Evolutionary conservation across 352 stramenopile genomes (phyloP), one percentile per base, ranked within the genome.

Genomic region (Globisporangium nagaii): DNA sequence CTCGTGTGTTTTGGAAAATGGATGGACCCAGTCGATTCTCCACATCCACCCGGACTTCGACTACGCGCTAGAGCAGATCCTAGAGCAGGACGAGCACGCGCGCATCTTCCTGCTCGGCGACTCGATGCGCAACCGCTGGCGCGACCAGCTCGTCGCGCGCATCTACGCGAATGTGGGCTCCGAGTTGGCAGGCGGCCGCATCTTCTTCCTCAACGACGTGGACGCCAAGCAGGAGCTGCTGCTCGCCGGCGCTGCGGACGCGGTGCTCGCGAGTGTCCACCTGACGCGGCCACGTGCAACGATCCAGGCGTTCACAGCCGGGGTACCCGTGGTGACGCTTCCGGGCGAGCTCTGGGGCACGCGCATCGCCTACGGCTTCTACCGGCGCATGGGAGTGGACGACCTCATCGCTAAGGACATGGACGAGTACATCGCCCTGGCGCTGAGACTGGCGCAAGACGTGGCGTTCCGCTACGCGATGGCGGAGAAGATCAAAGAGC

Each of bases 41-140:
- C 65, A 86, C 43, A 70, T 89, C 25, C 82, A 93, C 30, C 74
- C 79, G 0, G 79, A 93, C 56, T 90, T 90, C 55, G 79, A 89
- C 37, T 44, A 55, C 15, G 74, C 67, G 3, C 37, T 93, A 19
- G 44, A 44, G 4, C 70, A 62, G 17, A 73, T 93, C 30, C 56
- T 90, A 0, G 10, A 65, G 0, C 43, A 58, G 20, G 82, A 93
- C 43, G 52, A 62, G 0, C 65, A 73, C 10, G 79, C 77, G 5
- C 70, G 79, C 52, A 15, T 93, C 1, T 89, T 92, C 27, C 58
- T 93, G 10, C 45, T 92, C 10, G 67, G 60, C 1, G 66, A 68
- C 20, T 83, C 73, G 12, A 79, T 49, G 60, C 79, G 77, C 17
- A 77, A 70, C 41, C 57, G 69, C 17, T 89, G 78, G 76, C 75